phyloP scores from a whole-genome alignment of 2,329 filamentous ascomycete genomes.

The Colletotrichum eremochloae region DNA sequence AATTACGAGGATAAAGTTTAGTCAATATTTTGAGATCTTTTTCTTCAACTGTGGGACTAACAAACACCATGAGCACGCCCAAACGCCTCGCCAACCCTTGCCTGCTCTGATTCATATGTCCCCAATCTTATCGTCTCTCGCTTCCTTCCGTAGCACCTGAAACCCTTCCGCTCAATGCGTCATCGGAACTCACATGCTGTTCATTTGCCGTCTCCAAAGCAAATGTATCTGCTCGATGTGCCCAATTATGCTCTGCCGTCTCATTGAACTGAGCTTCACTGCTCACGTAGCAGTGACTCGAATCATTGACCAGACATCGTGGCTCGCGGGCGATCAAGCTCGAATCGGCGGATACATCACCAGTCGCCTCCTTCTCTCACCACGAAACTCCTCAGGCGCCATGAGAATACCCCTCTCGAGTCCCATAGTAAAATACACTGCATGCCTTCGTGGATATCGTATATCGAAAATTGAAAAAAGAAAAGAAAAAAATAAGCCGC shows the following conservation, averaged over 20 bases:
- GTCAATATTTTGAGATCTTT: neutral
- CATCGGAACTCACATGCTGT: too few relatives aligned
- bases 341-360: neutral
- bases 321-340: neutral
- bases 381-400: neutral
- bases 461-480: constrained; percentile 15
- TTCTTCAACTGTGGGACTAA: neutral
- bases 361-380: neutral
- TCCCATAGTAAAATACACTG: constrained; percentile 14
- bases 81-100: constrained; percentile 35
- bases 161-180: neutral
- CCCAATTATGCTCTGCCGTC: neutral
- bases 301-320: neutral
- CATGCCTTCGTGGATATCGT: constrained; percentile 36
- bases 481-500: constrained; percentile 1
- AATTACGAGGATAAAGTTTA: neutral
- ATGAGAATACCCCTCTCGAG: neutral
- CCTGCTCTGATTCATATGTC: neutral
- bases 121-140: neutral
- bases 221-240: neutral
- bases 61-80: constrained; percentile 15
- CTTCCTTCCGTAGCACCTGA: neutral
- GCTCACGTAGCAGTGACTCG: neutral
- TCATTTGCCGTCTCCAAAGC: too few relatives aligned
- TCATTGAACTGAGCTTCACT: neutral